Evolutionary conservation across 306 rosid genomes (phyloP), one percentile per base, ranked within the genome.

Genomic region (Chamaecrista fasciculata): DNA sequence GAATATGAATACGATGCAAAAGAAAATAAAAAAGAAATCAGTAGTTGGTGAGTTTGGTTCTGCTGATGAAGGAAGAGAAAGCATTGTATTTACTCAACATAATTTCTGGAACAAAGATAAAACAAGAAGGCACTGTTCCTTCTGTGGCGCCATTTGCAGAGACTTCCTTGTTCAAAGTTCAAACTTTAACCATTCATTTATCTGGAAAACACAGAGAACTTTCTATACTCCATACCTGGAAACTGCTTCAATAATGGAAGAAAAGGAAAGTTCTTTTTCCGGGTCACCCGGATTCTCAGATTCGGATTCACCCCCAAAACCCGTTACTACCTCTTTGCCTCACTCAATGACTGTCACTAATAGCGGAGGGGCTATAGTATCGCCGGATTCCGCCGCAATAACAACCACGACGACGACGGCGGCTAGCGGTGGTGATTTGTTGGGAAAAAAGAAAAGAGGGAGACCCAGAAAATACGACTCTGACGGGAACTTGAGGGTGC

Each of bases 71-170:
- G n/a, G n/a, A n/a, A n/a, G n/a, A n/a, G n/a, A n/a, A n/a, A n/a
- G n/a, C 72, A 33, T 67, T 33, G 36, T 33, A 33, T 33, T 33
- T 8, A 33, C 34, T 2, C 34, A 29, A 33, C 36, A 33, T 33
- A 68, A 78, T 70, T 65, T 65, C 78, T 53, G 68, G 52, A 36
- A 60, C 44, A 20, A 62, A 62, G 16, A 37, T 19, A 23, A 26
- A 56, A 62, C 46, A 40, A 47, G 44, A n/a, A n/a, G 42, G 62
- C 56, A 26, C 61, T 8, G 8, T 62, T 29, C 18, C 73, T 50
- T 58, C 80, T 73, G 77, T 85, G 86, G 88, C 88, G 93, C 93
- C 88, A 78, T 87, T 85, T 82, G 50, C 79, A 70, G 72, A 47
- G 68, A 28, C 70, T 4, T 11, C 52, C 33, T 50, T 15, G 71